These are phyloP conservation scores for Chytriomyces confervae DNA, from an alignment of 192 early-diverging fungal species.

Conservation along the genomic window DNA sequence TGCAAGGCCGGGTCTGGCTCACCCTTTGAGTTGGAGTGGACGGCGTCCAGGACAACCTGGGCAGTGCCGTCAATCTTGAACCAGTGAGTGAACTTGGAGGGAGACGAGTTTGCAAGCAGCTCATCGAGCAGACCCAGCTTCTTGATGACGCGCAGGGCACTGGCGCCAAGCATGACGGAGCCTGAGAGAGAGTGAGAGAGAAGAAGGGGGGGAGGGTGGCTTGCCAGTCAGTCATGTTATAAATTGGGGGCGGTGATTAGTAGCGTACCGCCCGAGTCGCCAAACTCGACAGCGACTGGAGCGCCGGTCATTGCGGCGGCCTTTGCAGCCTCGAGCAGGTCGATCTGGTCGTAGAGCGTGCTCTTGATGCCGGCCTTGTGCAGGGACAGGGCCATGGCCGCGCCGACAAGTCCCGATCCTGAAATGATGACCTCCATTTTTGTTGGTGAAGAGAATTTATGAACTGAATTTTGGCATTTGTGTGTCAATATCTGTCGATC, in stretches of 20 bases:
- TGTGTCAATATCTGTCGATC: too few species aligned
- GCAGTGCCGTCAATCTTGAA: neutral
- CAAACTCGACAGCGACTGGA: neutral
- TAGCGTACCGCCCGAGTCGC: conserved; percentile 15
- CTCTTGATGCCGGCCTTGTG: neutral
- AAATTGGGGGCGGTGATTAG: neutral
- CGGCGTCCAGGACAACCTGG: neutral
- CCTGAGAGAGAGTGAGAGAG: neutral
- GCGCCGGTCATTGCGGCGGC: neutral
- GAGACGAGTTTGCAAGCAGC: neutral
- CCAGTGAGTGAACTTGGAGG: neutral
- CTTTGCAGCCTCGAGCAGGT: neutral
- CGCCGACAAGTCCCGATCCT: conserved; percentile 16
- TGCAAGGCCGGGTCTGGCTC: conserved; percentile 1
- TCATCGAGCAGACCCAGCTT: conserved; percentile 29
- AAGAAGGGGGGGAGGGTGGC: too few species aligned
- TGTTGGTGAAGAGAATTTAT: too few species aligned
- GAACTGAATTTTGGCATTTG: too few species aligned
- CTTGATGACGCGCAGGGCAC: conserved; percentile 26
- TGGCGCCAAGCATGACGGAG: conserved; percentile 23
- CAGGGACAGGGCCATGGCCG: conserved; percentile 1
- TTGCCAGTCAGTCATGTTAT: too few species aligned
- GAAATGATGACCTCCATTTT: conserved; percentile 20
- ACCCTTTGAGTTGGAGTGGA: neutral
- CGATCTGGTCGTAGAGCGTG: conserved; percentile 14